Conservation (phyloP, 2,329 filamentous ascomycete genomes). For the Hirsutella thompsonii region DNA sequence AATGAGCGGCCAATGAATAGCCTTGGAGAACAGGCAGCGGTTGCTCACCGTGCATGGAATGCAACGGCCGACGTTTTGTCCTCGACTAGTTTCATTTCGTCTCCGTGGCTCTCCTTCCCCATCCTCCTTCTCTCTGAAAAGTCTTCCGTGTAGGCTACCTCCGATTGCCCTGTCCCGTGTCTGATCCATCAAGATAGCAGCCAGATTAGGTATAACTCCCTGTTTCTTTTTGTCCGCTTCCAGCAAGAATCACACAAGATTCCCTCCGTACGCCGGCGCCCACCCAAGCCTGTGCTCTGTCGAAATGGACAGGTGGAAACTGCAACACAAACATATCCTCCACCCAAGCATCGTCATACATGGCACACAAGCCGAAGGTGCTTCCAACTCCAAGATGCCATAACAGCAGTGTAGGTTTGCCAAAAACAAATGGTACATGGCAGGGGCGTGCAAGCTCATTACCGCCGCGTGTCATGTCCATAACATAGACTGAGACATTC, state of each 20-base stretch:
- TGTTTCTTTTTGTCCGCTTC: not conserved
- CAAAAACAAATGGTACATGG: not conserved
- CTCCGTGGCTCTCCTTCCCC: too few relatives aligned
- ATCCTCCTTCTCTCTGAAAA: too few relatives aligned
- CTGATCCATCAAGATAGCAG: not conserved
- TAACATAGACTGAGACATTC: not conserved
- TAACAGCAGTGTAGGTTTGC: not conserved
- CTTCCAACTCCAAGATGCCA: slow-evolving; percentile 1
- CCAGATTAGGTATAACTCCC: not conserved
- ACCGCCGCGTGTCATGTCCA: not conserved
- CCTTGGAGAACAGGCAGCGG: too few relatives aligned
- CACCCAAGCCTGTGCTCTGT: not conserved
- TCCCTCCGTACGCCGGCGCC: not conserved
- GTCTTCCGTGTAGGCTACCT: too few relatives aligned
- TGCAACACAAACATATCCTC: not conserved
- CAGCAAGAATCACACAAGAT: not conserved
- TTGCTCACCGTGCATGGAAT: too few relatives aligned
- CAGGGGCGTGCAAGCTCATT: not conserved
- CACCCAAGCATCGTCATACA: not conserved
- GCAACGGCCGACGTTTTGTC: too few relatives aligned
- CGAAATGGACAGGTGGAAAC: not conserved
- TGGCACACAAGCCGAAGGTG: not conserved
- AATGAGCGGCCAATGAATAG: too few relatives aligned
- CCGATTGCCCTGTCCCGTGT: too few relatives aligned
- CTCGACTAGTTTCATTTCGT: too few relatives aligned